A percentile compares a stretch with the other conserved stretches of the same genome.
Evolutionary conservation across 2,329 filamentous ascomycete species (phyloP).

Genomic region (Curvularia eragrostidis): DNA sequence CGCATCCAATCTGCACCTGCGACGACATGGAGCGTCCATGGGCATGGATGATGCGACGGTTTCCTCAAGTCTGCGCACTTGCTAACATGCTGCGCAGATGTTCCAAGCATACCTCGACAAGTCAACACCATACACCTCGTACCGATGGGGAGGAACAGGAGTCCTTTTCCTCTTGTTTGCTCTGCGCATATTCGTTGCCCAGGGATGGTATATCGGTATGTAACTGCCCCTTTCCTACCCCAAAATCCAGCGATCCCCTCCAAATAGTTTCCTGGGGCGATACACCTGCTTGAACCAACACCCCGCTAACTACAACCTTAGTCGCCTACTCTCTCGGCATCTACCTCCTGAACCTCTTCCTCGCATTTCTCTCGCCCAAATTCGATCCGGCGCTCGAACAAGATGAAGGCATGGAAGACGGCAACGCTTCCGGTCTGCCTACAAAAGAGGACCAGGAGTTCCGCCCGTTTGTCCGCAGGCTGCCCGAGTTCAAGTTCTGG

Average conservation of each 20-base stretch:
- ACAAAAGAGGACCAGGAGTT: conserved; percentile 98
- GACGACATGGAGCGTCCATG: neutral
- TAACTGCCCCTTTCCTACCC: neutral
- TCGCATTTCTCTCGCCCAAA: conserved; percentile 97
- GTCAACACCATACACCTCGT: conserved; percentile 85
- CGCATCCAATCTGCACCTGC: conserved; percentile 7
- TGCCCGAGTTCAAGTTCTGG: conserved; percentile 99
- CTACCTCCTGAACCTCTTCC: conserved; percentile 98
- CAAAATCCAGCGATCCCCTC: neutral
- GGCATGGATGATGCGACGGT: neutral
- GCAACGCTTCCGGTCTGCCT: conserved; percentile 76
- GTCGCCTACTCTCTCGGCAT: conserved; percentile 98
- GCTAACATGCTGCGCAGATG: conserved; percentile 63
- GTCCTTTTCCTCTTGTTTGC: conserved; percentile 81
- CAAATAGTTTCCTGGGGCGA: neutral
- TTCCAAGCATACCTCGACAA: conserved; percentile 95
- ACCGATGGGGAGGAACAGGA: conserved; percentile 89
- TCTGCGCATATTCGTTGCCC: conserved; percentile 84
- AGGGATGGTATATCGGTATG: conserved; percentile 98
- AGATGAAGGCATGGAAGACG: conserved; percentile 97
- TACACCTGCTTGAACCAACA: neutral
- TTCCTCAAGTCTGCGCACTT: neutral
- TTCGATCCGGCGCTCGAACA: conserved; percentile 96
- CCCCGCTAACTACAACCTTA: conserved; percentile 47
- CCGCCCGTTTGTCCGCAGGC: conserved; percentile 90